Conservation (phyloP, 2,329 filamentous ascomycete species). For the Diaporthe helianthi region DNA sequence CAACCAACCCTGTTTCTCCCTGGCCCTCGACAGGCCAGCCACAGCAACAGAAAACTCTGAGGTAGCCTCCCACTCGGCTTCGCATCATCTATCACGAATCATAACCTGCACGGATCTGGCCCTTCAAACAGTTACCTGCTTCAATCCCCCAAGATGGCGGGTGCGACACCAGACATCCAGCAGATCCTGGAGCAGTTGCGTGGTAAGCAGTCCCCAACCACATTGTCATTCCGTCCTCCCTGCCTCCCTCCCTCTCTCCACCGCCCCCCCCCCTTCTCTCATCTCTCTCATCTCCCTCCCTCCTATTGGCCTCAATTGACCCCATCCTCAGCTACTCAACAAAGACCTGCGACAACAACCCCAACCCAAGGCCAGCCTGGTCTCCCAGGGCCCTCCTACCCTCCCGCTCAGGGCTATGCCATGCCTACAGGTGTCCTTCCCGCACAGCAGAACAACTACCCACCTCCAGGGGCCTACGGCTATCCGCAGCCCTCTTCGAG, state of each 20-base stretch:
- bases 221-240: not conserved
- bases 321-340: slow-evolving; percentile 29
- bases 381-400: slow-evolving; percentile 32
- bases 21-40: slow-evolving; percentile 11
- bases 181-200: slow-evolving; percentile 34
- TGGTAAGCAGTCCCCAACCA: slow-evolving; percentile 24
- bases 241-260: too few species aligned
- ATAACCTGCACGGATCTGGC: not conserved
- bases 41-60: slow-evolving; percentile 9
- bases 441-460: slow-evolving; percentile 24
- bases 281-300: not conserved
- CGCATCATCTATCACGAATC: not conserved
- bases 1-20: not conserved
- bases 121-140: not conserved
- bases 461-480: slow-evolving; percentile 36
- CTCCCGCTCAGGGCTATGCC: slow-evolving; percentile 28
- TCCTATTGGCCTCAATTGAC: not conserved
- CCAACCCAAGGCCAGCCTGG: slow-evolving; percentile 34
- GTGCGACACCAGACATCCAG: slow-evolving; percentile 32
- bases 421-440: slow-evolving; percentile 26
- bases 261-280: too few species aligned
- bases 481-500: slow-evolving; percentile 73
- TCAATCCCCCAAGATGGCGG: slow-evolving; percentile 32
- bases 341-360: slow-evolving; percentile 31
- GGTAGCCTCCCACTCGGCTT: not conserved